A percentile compares a stretch with the other conserved stretches of the same genome.
Evolutionary conservation across 441 rosid genomes (phyloP).

Genomic region (Adansonia gregorii): DNA sequence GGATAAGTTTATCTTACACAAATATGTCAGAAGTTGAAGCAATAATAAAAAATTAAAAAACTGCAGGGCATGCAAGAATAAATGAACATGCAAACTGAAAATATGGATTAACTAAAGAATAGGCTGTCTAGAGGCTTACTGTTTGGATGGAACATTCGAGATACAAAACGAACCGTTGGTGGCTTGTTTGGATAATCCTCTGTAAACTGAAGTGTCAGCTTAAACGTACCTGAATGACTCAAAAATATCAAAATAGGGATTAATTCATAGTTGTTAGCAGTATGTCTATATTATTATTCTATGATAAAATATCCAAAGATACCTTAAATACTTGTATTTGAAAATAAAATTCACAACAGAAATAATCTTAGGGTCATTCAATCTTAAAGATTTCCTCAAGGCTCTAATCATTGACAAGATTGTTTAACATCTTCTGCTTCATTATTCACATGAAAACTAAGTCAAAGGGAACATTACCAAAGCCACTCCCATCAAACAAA

Average conservation of each 20-base stretch:
- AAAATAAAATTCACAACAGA: slow-evolving; percentile 6
- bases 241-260: slow-evolving; percentile 7
- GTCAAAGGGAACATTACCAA: not conserved
- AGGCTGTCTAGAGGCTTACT: slow-evolving; percentile 43
- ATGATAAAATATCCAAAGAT: not conserved
- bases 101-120: too few relatives aligned
- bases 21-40: not conserved
- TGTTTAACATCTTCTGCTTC: not conserved
- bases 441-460: slow-evolving; percentile 3
- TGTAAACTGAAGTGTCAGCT: slow-evolving; percentile 62
- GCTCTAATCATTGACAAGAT: not conserved
- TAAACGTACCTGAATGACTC: slow-evolving; percentile 62
- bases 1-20: not conserved
- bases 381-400: not conserved
- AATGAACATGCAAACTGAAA: not conserved
- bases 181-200: slow-evolving; percentile 82
- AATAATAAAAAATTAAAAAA: not conserved
- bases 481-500: not conserved
- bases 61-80: not conserved
- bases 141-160: slow-evolving; percentile 79
- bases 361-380: slow-evolving; percentile 2
- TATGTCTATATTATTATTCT: not conserved
- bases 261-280: not conserved
- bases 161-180: slow-evolving; percentile 73
- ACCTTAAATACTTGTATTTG: not conserved